Evolutionary conservation across 257 asterid genomes (phyloP).

Genomic region (Echites panduratus): DNA sequence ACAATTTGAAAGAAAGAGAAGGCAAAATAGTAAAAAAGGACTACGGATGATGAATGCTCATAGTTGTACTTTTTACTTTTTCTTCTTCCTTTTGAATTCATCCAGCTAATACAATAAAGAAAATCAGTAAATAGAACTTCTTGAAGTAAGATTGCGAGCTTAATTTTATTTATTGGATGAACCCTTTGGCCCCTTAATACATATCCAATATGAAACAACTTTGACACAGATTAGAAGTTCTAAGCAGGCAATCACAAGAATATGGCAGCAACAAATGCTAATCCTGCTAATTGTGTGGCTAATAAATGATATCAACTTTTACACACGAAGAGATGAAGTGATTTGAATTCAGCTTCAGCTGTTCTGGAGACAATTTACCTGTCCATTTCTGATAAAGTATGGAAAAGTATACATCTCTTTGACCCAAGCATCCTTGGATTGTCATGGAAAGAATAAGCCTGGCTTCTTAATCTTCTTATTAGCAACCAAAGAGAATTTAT

Average conservation of each 20-base stretch:
- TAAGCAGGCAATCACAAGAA: slow-evolving; percentile 17
- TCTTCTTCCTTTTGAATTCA: neutral
- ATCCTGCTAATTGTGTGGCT: neutral
- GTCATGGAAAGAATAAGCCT: slow-evolving; percentile 11
- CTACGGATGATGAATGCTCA: neutral
- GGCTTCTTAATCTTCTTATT: slow-evolving; percentile 7
- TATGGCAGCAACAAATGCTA: no score
- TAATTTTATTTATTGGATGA: slow-evolving; percentile 15
- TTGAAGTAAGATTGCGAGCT: neutral
- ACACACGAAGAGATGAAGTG: neutral
- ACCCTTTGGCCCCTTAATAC: slow-evolving; percentile 16
- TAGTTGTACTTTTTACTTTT: neutral
- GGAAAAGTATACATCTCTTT: neutral
- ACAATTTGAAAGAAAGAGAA: neutral
- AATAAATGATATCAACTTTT: slow-evolving; percentile 9
- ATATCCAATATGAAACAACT: slow-evolving; percentile 10
- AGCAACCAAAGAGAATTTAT: slow-evolving; percentile 7
- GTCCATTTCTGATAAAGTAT: neutral
- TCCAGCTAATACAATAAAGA: neutral
- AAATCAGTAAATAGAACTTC: neutral
- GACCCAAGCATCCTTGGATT: neutral
- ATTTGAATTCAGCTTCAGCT: slow-evolving; percentile 4
- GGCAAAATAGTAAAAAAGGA: neutral
- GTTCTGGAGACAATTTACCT: neutral
- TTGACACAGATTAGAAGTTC: slow-evolving; percentile 15